Evolutionary conservation across 2,329 filamentous ascomycete species (phyloP).

Genomic region (Macrophomina phaseolina): DNA sequence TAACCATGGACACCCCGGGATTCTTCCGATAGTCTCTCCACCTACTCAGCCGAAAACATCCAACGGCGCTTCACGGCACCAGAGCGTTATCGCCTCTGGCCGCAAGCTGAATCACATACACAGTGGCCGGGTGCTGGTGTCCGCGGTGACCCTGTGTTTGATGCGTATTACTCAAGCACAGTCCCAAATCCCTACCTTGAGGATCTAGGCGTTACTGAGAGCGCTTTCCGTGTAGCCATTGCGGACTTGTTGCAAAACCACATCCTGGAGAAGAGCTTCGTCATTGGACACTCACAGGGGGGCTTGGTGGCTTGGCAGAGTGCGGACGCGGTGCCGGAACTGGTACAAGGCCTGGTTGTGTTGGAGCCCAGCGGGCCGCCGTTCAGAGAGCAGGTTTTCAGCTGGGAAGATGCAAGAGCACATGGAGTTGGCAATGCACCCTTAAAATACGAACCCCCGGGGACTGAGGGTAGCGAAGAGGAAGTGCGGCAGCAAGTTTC

Average conservation of each 20-base stretch:
- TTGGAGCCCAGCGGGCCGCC: conserved; percentile 37
- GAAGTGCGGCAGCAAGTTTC: conserved; percentile 1
- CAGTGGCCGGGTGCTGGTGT: conserved; percentile 44
- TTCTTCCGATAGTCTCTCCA: conserved; percentile 24
- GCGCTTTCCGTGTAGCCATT: conserved; percentile 39
- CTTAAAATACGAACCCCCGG: not conserved
- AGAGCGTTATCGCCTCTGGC: conserved; percentile 48
- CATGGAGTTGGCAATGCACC: not conserved
- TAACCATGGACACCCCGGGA: conserved; percentile 48
- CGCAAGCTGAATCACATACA: conserved; percentile 50
- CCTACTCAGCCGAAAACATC: conserved; percentile 27
- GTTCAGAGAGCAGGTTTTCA: not conserved
- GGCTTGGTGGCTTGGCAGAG: not conserved
- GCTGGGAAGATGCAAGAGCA: not conserved
- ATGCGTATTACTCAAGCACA: not conserved
- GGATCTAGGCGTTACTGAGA: conserved; percentile 40
- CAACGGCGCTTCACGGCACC: conserved; percentile 43
- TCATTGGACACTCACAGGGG: not conserved
- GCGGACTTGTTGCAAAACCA: not conserved
- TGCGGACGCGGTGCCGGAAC: not conserved
- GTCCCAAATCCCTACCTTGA: not conserved
- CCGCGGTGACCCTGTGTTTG: conserved; percentile 48
- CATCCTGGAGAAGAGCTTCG: conserved; percentile 28
- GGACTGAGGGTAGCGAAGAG: not conserved
- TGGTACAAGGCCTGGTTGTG: conserved; percentile 43